Percentiles rank a stretch among this genome's conserved stretches.
Evolutionary conservation across 495 filamentous ascomycete genomes (phyloP).

Genomic region (Trichodelitschia bisporula): DNA sequence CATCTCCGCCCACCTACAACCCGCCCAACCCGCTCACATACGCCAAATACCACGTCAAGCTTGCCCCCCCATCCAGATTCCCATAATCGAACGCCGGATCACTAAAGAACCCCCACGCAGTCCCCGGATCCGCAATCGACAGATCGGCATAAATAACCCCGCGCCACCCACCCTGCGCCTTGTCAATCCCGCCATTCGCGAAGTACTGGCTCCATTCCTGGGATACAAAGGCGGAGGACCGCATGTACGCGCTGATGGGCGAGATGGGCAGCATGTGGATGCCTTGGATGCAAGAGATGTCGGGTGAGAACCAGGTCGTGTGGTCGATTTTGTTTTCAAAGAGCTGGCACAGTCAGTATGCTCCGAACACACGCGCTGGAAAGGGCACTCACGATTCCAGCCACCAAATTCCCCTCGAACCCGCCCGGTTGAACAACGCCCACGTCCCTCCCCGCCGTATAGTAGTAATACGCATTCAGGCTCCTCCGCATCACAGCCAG

Average conservation of each 20-base stretch:
- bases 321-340: constrained; percentile 97
- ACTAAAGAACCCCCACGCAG: constrained; percentile 52
- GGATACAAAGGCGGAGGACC: constrained; percentile 40
- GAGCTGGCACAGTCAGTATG: constrained; percentile 25
- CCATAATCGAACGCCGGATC: constrained; percentile 34
- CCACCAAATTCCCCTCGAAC: constrained; percentile 66
- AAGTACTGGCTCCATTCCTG: constrained; percentile 81
- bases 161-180: constrained; percentile 52
- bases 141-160: constrained; percentile 68
- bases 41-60: constrained; percentile 72
- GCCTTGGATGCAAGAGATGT: constrained; percentile 62
- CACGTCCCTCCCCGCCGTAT: constrained; percentile 37
- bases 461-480: constrained; percentile 59
- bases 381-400: constrained; percentile 35
- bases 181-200: constrained; percentile 28
- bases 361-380: too few species aligned
- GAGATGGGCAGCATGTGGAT: constrained; percentile 93
- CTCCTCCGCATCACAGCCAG: constrained; percentile 46
- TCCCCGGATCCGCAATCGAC: constrained; percentile 46
- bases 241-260: constrained; percentile 41
- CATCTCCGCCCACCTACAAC: too few species aligned
- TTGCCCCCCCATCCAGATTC: constrained; percentile 71
- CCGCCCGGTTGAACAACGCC: constrained; percentile 47
- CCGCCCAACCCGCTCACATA: constrained; percentile 35
- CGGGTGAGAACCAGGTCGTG: constrained; percentile 72